Evolutionary conservation across 2,329 filamentous ascomycete species (phyloP).

Genomic region (Pseudofabraea citricarpa): DNA sequence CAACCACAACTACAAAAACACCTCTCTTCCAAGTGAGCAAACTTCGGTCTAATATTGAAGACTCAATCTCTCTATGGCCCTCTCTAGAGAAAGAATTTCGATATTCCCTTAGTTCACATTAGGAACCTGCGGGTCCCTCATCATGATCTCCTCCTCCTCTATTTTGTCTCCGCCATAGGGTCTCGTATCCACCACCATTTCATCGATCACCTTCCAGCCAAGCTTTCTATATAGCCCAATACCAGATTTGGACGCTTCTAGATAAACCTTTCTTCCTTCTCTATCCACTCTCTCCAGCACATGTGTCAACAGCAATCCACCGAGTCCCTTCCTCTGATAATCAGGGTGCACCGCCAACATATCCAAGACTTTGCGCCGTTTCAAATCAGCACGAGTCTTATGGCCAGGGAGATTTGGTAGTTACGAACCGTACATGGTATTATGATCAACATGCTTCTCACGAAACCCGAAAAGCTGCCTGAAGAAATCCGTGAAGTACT

Average conservation of each 20-base stretch:
- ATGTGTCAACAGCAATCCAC: not conserved
- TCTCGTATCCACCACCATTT: slow-evolving; percentile 4
- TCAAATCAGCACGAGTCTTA: not conserved
- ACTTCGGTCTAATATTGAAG: too few species aligned
- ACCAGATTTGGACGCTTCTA: slow-evolving; percentile 1
- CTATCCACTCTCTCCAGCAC: slow-evolving; percentile 3
- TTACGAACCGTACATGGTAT: not conserved
- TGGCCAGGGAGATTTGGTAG: not conserved
- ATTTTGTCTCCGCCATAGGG: slow-evolving; percentile 1
- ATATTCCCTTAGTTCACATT: too few species aligned
- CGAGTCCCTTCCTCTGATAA: slow-evolving; percentile 3
- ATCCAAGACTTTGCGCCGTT: not conserved
- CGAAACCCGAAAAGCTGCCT: not conserved
- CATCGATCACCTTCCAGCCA: slow-evolving; percentile 4
- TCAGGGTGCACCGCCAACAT: slow-evolving; percentile 2
- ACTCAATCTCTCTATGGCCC: too few species aligned
- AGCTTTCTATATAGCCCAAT: slow-evolving; percentile 4
- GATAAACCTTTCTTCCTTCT: slow-evolving; percentile 2
- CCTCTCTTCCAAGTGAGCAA: too few species aligned
- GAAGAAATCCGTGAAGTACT: not conserved
- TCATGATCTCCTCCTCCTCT: slow-evolving; percentile 1
- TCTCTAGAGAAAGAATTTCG: too few species aligned
- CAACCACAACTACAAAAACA: too few species aligned
- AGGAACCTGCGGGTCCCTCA: too few species aligned
- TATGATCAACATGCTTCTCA: not conserved